These are phyloP conservation scores for Quercus tomentella DNA, from an alignment of 331 rosid species.

Conservation along the genomic window DNA sequence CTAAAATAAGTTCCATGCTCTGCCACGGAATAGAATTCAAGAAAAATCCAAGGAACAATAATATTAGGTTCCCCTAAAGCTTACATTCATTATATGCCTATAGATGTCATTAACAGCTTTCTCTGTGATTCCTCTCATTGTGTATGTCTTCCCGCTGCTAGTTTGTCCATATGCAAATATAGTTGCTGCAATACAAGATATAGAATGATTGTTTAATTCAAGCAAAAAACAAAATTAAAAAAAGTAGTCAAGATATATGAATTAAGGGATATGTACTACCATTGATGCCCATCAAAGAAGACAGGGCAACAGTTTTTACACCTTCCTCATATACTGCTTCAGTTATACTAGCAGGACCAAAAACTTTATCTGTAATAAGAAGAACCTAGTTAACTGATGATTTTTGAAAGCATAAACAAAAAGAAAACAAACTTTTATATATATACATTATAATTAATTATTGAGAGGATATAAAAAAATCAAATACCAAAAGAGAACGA, in stretches of 20 bases:
- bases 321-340: constrained; percentile 94
- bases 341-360: constrained; percentile 63
- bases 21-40: background rate
- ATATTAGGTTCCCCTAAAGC: constrained; percentile 6
- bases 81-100: constrained; percentile 79
- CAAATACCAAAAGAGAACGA: constrained; percentile 80
- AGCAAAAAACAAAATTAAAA: background rate
- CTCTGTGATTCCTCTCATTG: constrained; percentile 98
- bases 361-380: constrained; percentile 75
- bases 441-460: background rate
- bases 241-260: background rate
- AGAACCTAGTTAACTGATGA: constrained; percentile 5
- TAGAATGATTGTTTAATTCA: constrained; percentile 5
- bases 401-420: background rate
- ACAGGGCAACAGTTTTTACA: constrained; percentile 87
- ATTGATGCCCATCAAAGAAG: constrained; percentile 92
- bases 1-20: background rate
- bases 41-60: no score
- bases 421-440: background rate
- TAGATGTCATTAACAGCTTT: constrained; percentile 94
- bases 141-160: constrained; percentile 97
- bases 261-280: constrained; percentile 39
- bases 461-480: background rate
- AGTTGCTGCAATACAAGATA: constrained; percentile 60
- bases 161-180: constrained; percentile 99